A percentile compares a stretch with the other conserved stretches of the same genome.
phyloP scores from a whole-genome alignment of 352 stramenopile species.

The Bremia lactucae region DNA sequence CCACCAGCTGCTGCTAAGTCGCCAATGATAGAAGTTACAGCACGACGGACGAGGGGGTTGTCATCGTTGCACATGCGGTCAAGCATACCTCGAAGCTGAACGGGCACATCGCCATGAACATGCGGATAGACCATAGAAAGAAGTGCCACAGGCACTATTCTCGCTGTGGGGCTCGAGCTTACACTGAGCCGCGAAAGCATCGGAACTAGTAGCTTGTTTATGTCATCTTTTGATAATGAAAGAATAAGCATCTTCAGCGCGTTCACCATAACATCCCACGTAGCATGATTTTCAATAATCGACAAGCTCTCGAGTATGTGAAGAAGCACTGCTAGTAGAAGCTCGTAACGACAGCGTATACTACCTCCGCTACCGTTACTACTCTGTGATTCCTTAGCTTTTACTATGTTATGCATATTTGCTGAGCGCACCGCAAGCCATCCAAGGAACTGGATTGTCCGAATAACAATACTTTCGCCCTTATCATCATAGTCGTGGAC shows the following conservation, averaged over 20 bases:
- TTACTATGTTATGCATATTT: conserved; percentile 44
- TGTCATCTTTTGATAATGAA: conserved; percentile 46
- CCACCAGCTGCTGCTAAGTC: conserved; percentile 53
- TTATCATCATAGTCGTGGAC: conserved; percentile 85
- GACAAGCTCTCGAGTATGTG: conserved; percentile 79
- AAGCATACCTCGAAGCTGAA: conserved; percentile 81
- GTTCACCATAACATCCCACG: conserved; percentile 84
- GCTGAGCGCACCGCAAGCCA: conserved; percentile 67
- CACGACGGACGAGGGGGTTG: conserved; percentile 73
- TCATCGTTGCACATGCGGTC: conserved; percentile 83
- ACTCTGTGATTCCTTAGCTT: conserved; percentile 17
- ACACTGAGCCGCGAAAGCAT: conserved; percentile 78
- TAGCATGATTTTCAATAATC: conserved; percentile 85
- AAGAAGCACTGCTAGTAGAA: conserved; percentile 64
- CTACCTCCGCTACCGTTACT: conserved; percentile 10
- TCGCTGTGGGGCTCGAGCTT: conserved; percentile 71
- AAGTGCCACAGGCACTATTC: conserved; percentile 73
- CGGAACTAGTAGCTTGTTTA: conserved; percentile 54
- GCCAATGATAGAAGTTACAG: conserved; percentile 75
- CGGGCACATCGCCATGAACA: conserved; percentile 53
- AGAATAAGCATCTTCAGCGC: conserved; percentile 62
- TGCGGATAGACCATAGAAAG: conserved; percentile 68
- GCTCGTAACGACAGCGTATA: conserved; percentile 42
- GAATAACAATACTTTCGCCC: conserved; percentile 74
- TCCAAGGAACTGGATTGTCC: conserved; percentile 72